Percentiles rank a stretch among this genome's conserved stretches.
Evolutionary conservation across 257 asterid genomes (phyloP).

Genomic region (Lithospermum erythrorhizon): DNA sequence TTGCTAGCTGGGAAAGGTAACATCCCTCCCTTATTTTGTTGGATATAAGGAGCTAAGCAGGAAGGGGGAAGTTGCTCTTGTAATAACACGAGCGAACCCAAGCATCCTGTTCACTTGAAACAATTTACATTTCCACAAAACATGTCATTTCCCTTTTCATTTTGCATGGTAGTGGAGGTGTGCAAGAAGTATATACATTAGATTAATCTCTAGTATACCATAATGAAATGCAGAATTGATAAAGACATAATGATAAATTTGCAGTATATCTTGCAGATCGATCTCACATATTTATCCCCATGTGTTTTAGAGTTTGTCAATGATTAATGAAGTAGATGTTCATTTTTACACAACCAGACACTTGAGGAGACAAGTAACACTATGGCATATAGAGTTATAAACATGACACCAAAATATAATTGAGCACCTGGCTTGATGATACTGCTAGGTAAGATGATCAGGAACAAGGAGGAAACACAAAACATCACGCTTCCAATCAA

Average conservation of each 20-base stretch:
- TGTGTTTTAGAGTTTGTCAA: background rate
- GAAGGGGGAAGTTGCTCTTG: background rate
- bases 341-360: background rate
- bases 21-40: no score
- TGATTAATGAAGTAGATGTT: background rate
- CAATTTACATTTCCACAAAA: background rate
- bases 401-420: background rate
- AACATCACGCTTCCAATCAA: constrained; percentile 73
- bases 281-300: background rate
- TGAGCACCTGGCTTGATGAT: constrained; percentile 75
- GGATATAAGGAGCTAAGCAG: background rate
- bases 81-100: no score
- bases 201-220: no score
- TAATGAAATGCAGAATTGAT: no score
- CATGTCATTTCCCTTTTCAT: background rate
- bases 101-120: background rate
- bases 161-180: background rate
- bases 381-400: background rate
- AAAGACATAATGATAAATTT: background rate
- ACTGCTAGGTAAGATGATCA: constrained; percentile 87
- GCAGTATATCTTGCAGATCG: background rate
- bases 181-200: background rate
- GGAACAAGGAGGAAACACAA: constrained; percentile 63
- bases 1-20: no score
- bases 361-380: background rate